Percentiles rank a stretch among this genome's conserved stretches.
phyloP scores from a whole-genome alignment of 306 rosid genomes.

The Vachellia pachyceras region DNA sequence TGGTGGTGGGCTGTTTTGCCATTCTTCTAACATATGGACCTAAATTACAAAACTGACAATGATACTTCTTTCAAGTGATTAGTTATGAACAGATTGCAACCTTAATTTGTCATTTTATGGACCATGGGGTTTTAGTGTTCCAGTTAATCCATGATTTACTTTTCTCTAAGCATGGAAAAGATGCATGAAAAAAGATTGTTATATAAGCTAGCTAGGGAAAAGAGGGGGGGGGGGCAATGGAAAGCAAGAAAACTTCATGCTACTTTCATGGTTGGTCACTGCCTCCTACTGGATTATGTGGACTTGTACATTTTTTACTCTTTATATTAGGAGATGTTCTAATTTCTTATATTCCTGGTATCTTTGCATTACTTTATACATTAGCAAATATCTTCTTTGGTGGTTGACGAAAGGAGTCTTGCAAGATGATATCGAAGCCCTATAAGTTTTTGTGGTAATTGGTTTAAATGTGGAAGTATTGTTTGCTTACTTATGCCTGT shows the following conservation, averaged over 20 bases:
- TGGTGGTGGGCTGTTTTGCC: neutral
- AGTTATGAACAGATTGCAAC: neutral
- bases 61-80: constrained; percentile 1
- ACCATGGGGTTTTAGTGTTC: constrained; percentile 1
- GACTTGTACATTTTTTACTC: neutral
- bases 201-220: neutral
- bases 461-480: neutral
- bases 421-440: neutral
- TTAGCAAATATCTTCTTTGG: neutral
- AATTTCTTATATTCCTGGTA: neutral
- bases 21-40: neutral
- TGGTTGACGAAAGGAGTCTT: neutral
- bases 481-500: neutral
- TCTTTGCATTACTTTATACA: neutral
- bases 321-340: neutral
- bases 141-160: constrained; percentile 9
- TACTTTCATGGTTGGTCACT: neutral
- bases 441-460: neutral
- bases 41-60: neutral
- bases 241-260: neutral
- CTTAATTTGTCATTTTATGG: neutral
- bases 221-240: neutral
- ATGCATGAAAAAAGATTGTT: constrained; percentile 32
- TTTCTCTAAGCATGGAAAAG: constrained; percentile 24
- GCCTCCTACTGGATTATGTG: neutral